Conservation (phyloP, 1,284 basidiomycete species). For the Cutaneotrichosporon curvatum region DNA sequence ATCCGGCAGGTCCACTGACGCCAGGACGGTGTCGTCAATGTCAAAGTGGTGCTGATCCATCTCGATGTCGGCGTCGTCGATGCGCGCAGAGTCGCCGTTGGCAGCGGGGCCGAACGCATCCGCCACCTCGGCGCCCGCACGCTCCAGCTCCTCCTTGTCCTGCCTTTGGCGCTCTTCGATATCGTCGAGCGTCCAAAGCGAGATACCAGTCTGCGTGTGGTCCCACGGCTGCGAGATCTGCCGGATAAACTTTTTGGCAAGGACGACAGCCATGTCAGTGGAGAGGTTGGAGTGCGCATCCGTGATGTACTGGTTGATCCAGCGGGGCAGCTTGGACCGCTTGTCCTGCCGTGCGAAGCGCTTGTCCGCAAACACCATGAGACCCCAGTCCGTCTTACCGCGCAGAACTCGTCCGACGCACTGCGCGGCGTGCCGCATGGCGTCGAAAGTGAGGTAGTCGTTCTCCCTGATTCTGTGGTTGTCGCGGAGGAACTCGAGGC, state of each 20-base stretch:
- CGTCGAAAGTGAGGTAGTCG: slow-evolving; percentile 97
- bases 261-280: slow-evolving; percentile 94
- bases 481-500: slow-evolving; percentile 95
- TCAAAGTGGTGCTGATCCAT: slow-evolving; percentile 17
- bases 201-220: slow-evolving; percentile 88
- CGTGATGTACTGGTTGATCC: slow-evolving; percentile 99
- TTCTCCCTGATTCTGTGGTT: slow-evolving; percentile 97
- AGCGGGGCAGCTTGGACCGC: slow-evolving; percentile 90
- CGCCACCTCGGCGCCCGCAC: slow-evolving; percentile 20
- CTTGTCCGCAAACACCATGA: slow-evolving; percentile 99
- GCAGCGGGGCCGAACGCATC: slow-evolving; percentile 18
- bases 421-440: slow-evolving; percentile 98
- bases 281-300: slow-evolving; percentile 95
- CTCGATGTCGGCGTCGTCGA: slow-evolving; percentile 20
- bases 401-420: slow-evolving; percentile 96
- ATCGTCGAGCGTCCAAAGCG: slow-evolving; percentile 69
- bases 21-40: slow-evolving; percentile 37
- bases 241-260: slow-evolving; percentile 94
- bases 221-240: slow-evolving; percentile 95
- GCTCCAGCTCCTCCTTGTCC: slow-evolving; percentile 34
- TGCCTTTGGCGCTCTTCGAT: slow-evolving; percentile 40
- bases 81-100: slow-evolving; percentile 3
- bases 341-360: slow-evolving; percentile 96
- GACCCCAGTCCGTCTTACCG: slow-evolving; percentile 98
- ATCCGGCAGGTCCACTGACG: slow-evolving; percentile 29